Conservation (phyloP, 139 green algal genomes). For the Chlamydomonas sphaeroides region DNA sequence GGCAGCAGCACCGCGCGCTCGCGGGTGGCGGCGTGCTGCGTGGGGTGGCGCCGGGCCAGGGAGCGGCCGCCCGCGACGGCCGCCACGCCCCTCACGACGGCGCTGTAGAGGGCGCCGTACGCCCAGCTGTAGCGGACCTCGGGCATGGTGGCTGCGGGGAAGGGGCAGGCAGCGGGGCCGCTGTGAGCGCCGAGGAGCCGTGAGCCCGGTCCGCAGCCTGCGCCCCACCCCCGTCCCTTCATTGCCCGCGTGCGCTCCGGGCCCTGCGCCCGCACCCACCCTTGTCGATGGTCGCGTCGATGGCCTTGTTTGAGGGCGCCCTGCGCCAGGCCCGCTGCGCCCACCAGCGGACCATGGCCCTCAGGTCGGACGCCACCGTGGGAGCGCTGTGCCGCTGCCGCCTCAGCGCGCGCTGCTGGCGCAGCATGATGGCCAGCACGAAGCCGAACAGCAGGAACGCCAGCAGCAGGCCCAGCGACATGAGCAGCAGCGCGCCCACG, state of each 20-base stretch:
- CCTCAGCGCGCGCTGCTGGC: background rate
- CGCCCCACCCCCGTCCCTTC: too few species aligned
- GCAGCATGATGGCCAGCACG: conserved; percentile 32
- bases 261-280: too few species aligned
- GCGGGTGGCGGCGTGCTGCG: conserved; percentile 13
- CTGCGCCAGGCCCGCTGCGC: background rate
- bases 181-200: too few species aligned
- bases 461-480: background rate
- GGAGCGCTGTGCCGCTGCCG: background rate
- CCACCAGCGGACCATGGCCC: conserved; percentile 2
- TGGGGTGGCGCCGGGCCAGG: conserved; percentile 17
- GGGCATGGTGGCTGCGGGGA: conserved; percentile 19
- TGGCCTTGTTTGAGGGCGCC: conserved; percentile 28
- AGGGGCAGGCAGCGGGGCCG: too few species aligned
- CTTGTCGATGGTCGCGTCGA: conserved; percentile 36
- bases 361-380: background rate
- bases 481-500: conserved; percentile 4
- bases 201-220: too few species aligned
- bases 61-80: conserved; percentile 5
- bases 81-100: conserved; percentile 25
- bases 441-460: conserved; percentile 18
- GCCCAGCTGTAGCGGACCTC: conserved; percentile 33
- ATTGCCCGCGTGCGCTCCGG: too few species aligned
- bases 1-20: conserved; percentile 28
- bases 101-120: conserved; percentile 34